Evolutionary conservation across 192 early-diverging fungal species (phyloP), one percentile per base, ranked within the genome.

Genomic region (Coemansia brasiliensis): DNA sequence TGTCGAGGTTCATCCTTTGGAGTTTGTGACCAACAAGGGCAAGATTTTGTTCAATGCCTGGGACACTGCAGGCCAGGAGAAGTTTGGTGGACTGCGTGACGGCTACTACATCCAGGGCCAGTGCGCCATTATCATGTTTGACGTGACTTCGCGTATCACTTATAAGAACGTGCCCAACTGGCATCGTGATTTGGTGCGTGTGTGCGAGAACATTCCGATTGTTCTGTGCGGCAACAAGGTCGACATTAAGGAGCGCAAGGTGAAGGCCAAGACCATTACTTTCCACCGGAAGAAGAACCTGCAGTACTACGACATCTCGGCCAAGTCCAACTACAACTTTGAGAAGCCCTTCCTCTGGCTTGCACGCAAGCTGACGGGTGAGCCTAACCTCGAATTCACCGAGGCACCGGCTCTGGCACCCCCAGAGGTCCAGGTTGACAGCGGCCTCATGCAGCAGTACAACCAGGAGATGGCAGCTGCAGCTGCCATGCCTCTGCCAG

Each of bases 101-200:
- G 97, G 95, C 67, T 98, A 98, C 83, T 99, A 98, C 82, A 99
- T 99, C 72, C 90, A 94, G 75, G 97, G 97, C 64, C 92, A 99
- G 80, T 98, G 97, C 74, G 97, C 92, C 49, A 96, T 99, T 81
- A 99, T 99, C 85, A 99, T 99, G 97, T 99, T 99, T 65, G 97
- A 99, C 65, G 93, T 99, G 51, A 97, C 97, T 56, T 95, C 97
- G 52, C 88, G 97, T 61, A 99, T 99, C 66, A 99, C 97, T 64
- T 99, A 99, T 85, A 99, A 98, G 88, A 99, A 95, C 85, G 97
- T 99, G 16, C 97, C 97, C 75, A 99, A 98, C 89, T 99, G 97
- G 97, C 97, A 99, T 81, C 89, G 97, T 80, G 97, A 99, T 82
- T 84, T 99, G 35, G 92, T 94, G 63, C 92, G 97, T 62, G 97